A percentile compares a stretch with the other conserved stretches of the same genome.
phyloP scores from a whole-genome alignment of 768 basidiomycete genomes.

The Panus rudis region DNA sequence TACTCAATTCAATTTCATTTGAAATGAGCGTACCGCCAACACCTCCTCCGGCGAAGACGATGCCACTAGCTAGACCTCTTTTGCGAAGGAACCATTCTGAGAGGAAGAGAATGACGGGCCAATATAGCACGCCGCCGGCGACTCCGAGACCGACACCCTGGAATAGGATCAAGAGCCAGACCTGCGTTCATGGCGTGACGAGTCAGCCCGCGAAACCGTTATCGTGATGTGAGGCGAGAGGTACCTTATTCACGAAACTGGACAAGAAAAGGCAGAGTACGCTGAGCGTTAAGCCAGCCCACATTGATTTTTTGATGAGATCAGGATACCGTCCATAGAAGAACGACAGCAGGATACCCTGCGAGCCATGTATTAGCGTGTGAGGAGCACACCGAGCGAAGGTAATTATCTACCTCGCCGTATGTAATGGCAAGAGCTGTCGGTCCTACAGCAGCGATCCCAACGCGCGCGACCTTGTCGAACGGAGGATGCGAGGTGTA shows the following conservation, averaged over 20 bases:
- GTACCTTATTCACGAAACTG: neutral
- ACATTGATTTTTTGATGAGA: neutral
- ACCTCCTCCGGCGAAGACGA: neutral
- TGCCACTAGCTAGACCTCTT: neutral
- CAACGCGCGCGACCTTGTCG: neutral
- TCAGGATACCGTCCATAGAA: neutral
- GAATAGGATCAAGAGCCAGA: neutral
- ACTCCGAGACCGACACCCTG: neutral
- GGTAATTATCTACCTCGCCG: neutral
- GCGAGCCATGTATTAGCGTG: neutral
- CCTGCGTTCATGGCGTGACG: neutral
- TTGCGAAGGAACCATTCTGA: neutral
- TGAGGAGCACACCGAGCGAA: neutral
- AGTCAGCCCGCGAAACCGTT: neutral
- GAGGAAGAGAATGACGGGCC: neutral
- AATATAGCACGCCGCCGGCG: neutral
- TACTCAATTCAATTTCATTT: neutral
- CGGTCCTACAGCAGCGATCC: neutral
- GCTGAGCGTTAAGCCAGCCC: neutral
- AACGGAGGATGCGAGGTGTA: neutral
- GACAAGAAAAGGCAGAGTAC: neutral
- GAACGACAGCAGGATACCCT: neutral
- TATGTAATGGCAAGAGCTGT: neutral
- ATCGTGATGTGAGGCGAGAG: too few species aligned
- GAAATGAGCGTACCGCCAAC: neutral